These are phyloP conservation scores for Hymenoscyphus infarciens DNA, from an alignment of 2,329 filamentous ascomycete genomes.

Conservation along the genomic window DNA sequence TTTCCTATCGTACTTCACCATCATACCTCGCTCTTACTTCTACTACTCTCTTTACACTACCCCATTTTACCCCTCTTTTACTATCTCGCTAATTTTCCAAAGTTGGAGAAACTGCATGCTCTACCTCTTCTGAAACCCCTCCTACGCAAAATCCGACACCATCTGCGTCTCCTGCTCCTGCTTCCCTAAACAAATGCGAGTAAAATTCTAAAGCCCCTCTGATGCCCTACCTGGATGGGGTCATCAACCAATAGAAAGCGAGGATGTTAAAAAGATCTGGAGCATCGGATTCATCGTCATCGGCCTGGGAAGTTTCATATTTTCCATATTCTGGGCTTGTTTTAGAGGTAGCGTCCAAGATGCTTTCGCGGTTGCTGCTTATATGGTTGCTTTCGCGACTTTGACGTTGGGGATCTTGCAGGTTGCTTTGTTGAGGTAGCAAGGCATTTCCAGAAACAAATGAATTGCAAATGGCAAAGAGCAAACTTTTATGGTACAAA, in stretches of 20 bases:
- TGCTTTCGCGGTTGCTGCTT: constrained; percentile 9
- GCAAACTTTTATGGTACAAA: no score
- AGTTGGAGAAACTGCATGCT: constrained; percentile 7
- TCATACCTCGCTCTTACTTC: no score
- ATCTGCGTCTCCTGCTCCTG: constrained; percentile 1
- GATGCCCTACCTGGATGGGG: constrained; percentile 11
- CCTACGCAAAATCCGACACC: neutral
- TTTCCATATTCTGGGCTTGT: neutral
- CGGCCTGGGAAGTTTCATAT: constrained; percentile 8
- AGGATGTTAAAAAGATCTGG: constrained; percentile 7
- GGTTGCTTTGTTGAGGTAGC: neutral
- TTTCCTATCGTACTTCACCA: no score
- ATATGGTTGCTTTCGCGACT: constrained; percentile 12
- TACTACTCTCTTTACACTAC: no score
- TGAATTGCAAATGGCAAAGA: no score
- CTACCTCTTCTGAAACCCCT: constrained; percentile 12
- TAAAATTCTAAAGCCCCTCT: neutral
- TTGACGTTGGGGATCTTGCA: constrained; percentile 10
- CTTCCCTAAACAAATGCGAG: constrained; percentile 12
- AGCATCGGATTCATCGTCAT: constrained; percentile 7
- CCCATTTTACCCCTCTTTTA: no score
- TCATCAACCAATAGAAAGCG: constrained; percentile 12
- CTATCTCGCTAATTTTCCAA: no score
- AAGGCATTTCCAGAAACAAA: no score
- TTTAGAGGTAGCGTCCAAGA: constrained; percentile 10